These are phyloP conservation scores for Blastobotrys indianensis DNA, from an alignment of 1,139 yeast species.

Conservation along the genomic window DNA sequence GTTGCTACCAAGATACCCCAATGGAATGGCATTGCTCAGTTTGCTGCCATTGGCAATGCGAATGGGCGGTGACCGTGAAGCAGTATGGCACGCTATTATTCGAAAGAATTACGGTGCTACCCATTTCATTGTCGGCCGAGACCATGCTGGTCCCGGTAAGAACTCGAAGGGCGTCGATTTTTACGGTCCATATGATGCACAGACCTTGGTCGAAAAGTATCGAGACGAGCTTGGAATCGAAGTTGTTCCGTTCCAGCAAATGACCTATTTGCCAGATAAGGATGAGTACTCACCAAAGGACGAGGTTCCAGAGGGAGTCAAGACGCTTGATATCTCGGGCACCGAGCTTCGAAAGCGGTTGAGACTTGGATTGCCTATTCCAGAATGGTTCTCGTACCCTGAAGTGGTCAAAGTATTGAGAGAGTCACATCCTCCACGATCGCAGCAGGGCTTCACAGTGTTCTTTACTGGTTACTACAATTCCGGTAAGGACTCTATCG, in stretches of 20 bases:
- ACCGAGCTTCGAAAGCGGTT: conserved; percentile 87
- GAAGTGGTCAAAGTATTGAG: conserved; percentile 89
- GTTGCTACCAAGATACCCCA: conserved; percentile 85
- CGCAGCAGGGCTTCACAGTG: conserved; percentile 78
- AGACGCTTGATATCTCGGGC: conserved; percentile 89
- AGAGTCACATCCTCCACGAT: conserved; percentile 91
- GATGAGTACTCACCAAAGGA: conserved; percentile 95
- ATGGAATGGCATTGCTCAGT: conserved; percentile 85
- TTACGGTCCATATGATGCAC: conserved; percentile 97
- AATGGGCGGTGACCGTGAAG: conserved; percentile 99
- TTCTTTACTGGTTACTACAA: conserved; percentile 53
- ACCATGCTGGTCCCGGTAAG: conserved; percentile 96
- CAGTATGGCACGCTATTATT: conserved; percentile 96
- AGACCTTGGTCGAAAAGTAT: conserved; percentile 72
- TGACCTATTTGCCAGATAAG: conserved; percentile 90
- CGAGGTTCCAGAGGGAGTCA: conserved; percentile 72
- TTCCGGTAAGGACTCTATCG: conserved; percentile 56
- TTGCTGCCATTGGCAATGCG: conserved; percentile 94
- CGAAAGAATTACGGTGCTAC: conserved; percentile 96
- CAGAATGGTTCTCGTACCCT: conserved; percentile 96
- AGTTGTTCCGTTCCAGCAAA: conserved; percentile 96
- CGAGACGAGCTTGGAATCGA: conserved; percentile 75
- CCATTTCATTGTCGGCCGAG: conserved; percentile 96
- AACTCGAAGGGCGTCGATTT: conserved; percentile 91
- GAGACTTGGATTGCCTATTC: conserved; percentile 81